Base-by-base conservation (phyloP, 2,329 filamentous ascomycete species). In the Mycosphaerella sp. region DNA sequence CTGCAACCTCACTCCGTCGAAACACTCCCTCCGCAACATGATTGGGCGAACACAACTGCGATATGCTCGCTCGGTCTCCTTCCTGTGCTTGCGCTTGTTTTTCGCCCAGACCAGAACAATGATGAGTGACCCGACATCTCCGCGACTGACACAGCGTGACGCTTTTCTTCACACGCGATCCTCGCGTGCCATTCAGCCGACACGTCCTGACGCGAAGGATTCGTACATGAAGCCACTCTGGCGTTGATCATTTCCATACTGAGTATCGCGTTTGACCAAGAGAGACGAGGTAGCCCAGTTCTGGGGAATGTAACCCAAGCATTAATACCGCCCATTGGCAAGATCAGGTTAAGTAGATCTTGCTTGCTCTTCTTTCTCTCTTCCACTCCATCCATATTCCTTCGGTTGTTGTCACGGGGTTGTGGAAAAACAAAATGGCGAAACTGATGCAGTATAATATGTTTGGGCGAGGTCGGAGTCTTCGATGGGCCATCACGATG, bases 401-500 rank as follows among this genome's bases (percentile, higher is more conserved):
- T 41, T 38, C 11, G 10, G 29, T 10, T 14, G 7, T 29, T 32
- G 31, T 29, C 14, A 29, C 34, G 4, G 26, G 17, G 23, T 8
- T 14, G 23, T 4, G 29, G 11, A 14, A 7, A 14, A 45, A 17
- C 5, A 45, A 26, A 8, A 51, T 47, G 42, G 47, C 46, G 48
- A 55, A 51, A 4, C 54, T 59, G 57, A 44, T 52, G 52, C 58
- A 66, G 40, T 50, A 55, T 34, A 66, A 67, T 23, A 34, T 64
- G 26, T 70, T 67, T 40, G 65, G 66, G 9, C 53, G 65, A 9
- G 67, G 67, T 34, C 55, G 57, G 32, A 55, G 51, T 23, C 58
- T 69, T 12, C 64, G 63, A 21, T 58, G 62, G 31, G 66, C 67
- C 7, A 68, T 70, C 32, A 67, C 63, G 42, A 56, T 68, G 7